phyloP scores from a whole-genome alignment of 257 asterid species.

The Prunella vulgaris region DNA sequence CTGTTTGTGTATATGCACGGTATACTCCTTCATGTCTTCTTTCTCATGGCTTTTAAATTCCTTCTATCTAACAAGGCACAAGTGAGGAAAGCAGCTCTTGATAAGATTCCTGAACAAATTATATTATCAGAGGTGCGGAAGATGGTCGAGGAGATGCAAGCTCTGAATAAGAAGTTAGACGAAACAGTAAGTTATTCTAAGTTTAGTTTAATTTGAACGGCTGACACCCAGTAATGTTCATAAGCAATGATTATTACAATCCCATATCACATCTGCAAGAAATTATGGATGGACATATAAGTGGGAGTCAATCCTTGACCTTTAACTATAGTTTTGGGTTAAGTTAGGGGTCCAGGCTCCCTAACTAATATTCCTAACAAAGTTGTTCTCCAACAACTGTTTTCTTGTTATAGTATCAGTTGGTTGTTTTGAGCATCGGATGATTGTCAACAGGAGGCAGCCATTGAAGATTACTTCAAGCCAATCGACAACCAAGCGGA shows the following conservation, averaged over 20 bases:
- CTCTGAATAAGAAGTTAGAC: constrained; percentile 81
- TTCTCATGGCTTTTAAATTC: neutral
- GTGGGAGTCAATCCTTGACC: no score
- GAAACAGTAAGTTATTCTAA: constrained; percentile 58
- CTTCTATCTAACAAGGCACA: constrained; percentile 46
- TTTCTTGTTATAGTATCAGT: neutral
- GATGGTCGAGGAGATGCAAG: constrained; percentile 89
- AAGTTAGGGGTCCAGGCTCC: no score
- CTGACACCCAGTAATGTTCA: neutral
- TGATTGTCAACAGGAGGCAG: constrained; percentile 55
- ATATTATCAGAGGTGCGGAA: constrained; percentile 75
- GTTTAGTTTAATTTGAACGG: neutral
- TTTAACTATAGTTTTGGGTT: no score
- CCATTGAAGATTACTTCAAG: constrained; percentile 73
- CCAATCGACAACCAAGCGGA: constrained; percentile 89
- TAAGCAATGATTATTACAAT: neutral
- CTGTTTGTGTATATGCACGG: neutral
- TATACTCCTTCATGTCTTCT: neutral
- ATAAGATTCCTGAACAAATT: constrained; percentile 70
- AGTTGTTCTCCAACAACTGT: neutral
- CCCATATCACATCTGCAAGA: no score
- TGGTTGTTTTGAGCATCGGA: neutral
- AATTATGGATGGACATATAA: no score
- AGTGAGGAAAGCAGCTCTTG: constrained; percentile 57
- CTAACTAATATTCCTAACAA: no score